Evolutionary conservation across 129 eudicot species (phyloP).

Genomic region (Smallanthus sonchifolius): DNA sequence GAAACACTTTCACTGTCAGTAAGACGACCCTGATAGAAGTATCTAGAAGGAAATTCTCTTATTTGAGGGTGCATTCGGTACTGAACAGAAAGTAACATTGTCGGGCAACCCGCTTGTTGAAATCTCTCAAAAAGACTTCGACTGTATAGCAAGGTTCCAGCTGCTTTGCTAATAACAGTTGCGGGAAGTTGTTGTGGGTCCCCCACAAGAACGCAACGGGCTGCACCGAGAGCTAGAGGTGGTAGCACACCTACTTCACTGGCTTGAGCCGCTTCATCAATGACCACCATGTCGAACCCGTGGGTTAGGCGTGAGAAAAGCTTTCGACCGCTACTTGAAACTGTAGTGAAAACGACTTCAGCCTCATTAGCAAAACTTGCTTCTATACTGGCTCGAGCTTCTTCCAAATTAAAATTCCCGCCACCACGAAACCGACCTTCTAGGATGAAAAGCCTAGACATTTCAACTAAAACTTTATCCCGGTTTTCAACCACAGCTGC

Average conservation of each 20-base stretch:
- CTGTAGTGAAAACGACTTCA: constrained; percentile 93
- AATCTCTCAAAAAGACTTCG: constrained; percentile 95
- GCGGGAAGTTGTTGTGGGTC: constrained; percentile 99
- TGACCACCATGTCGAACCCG: constrained; percentile 98
- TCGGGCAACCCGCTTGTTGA: constrained; percentile 98
- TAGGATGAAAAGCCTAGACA: constrained; percentile 79
- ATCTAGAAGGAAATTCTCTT: constrained; percentile 86
- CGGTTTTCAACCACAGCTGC: constrained; percentile 93
- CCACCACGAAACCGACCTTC: constrained; percentile 79
- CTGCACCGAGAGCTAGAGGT: constrained; percentile 97
- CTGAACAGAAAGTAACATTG: constrained; percentile 91
- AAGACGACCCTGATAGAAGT: constrained; percentile 89
- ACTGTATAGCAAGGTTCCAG: constrained; percentile 94
- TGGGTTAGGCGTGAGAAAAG: constrained; percentile 91
- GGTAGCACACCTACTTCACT: constrained; percentile 95
- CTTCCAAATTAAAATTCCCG: constrained; percentile 72
- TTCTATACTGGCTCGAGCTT: constrained; percentile 95
- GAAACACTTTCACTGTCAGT: constrained; percentile 84
- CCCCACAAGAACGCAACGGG: constrained; percentile 98
- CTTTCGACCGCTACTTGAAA: constrained; percentile 93
- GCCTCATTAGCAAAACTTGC: constrained; percentile 99
- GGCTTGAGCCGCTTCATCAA: constrained; percentile 99
- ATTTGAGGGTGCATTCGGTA: constrained; percentile 97
- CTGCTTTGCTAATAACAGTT: constrained; percentile 96
- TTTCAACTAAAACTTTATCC: constrained; percentile 83